phyloP scores from a whole-genome alignment of 2,329 filamentous ascomycete genomes.

The Cordyceps pruinosa region DNA sequence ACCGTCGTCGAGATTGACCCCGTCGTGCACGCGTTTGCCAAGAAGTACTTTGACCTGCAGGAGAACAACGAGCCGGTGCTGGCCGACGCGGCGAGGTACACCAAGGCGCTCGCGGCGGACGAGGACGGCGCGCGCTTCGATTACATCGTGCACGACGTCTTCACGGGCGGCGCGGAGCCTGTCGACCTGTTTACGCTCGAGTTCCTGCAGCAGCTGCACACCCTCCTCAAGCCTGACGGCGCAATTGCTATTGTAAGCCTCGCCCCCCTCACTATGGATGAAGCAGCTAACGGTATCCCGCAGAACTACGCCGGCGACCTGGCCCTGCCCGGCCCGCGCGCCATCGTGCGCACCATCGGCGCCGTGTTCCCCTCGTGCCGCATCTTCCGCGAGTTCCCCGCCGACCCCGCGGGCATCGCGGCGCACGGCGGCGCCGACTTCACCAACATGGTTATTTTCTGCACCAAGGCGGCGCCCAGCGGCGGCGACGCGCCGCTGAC shows the following conservation, averaged over 20 bases:
- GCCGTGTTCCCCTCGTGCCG: slow-evolving; percentile 83
- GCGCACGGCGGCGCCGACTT: slow-evolving; percentile 52
- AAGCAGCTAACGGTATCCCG: slow-evolving; percentile 14
- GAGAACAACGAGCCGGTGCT: slow-evolving; percentile 73
- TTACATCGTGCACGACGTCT: slow-evolving; percentile 96
- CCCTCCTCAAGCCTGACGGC: slow-evolving; percentile 69
- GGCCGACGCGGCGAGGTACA: slow-evolving; percentile 72
- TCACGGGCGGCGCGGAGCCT: slow-evolving; percentile 92
- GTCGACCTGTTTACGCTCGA: slow-evolving; percentile 79
- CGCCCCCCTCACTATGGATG: background rate
- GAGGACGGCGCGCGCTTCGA: slow-evolving; percentile 54
- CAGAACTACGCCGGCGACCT: slow-evolving; percentile 95
- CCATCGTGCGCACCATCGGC: slow-evolving; percentile 76
- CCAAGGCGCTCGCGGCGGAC: slow-evolving; percentile 37
- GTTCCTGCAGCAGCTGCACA: slow-evolving; percentile 65
- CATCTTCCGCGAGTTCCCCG: slow-evolving; percentile 72
- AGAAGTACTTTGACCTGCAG: slow-evolving; percentile 74
- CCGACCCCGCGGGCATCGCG: slow-evolving; percentile 32
- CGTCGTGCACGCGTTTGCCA: slow-evolving; percentile 75
- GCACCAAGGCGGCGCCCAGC: slow-evolving; percentile 56
- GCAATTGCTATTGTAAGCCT: slow-evolving; percentile 75
- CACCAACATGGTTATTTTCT: slow-evolving; percentile 95
- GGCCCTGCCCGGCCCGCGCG: slow-evolving; percentile 63
- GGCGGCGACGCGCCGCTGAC: no score
- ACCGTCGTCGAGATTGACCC: slow-evolving; percentile 95